Evolutionary conservation across 306 rosid genomes (phyloP).

Genomic region (Acacia melanoxylon): DNA sequence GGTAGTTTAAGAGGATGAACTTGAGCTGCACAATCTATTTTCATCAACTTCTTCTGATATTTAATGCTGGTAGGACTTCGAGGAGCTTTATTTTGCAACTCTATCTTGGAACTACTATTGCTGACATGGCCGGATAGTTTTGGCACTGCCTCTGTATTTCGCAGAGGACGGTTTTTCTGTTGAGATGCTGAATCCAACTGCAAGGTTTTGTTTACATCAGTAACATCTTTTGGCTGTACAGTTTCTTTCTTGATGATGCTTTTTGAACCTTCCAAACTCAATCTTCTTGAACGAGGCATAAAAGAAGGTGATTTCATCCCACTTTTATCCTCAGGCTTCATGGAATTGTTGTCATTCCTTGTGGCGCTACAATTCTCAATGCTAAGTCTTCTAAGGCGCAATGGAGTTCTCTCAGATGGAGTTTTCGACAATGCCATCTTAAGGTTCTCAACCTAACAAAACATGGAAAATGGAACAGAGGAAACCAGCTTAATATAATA

Average conservation of each 20-base stretch:
- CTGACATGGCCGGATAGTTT: slow-evolving; percentile 44
- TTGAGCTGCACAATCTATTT: slow-evolving; percentile 43
- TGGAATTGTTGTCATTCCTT: slow-evolving; percentile 46
- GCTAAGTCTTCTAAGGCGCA: slow-evolving; percentile 66
- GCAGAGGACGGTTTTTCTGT: slow-evolving; percentile 34
- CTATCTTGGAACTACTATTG: slow-evolving; percentile 37
- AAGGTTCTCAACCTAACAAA: slow-evolving; percentile 68
- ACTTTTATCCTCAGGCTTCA: slow-evolving; percentile 45
- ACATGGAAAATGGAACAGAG: neutral
- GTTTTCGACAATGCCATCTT: slow-evolving; percentile 71
- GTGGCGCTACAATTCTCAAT: slow-evolving; percentile 61
- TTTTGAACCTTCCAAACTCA: slow-evolving; percentile 80
- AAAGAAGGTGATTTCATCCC: slow-evolving; percentile 53
- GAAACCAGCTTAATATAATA: neutral
- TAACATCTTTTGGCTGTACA: slow-evolving; percentile 34
- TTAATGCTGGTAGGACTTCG: slow-evolving; percentile 54
- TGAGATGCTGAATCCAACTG: slow-evolving; percentile 38
- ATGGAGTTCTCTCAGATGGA: slow-evolving; percentile 56
- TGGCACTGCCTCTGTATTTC: slow-evolving; percentile 44
- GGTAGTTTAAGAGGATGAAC: slow-evolving; percentile 52
- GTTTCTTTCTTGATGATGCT: slow-evolving; percentile 60
- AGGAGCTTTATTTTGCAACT: slow-evolving; percentile 44
- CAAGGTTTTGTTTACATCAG: slow-evolving; percentile 40
- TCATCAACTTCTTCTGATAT: slow-evolving; percentile 47
- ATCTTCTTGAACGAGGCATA: slow-evolving; percentile 60